These are phyloP conservation scores for Bisporella sp. DNA, from an alignment of 2,329 filamentous ascomycete species.

Conservation along the genomic window DNA sequence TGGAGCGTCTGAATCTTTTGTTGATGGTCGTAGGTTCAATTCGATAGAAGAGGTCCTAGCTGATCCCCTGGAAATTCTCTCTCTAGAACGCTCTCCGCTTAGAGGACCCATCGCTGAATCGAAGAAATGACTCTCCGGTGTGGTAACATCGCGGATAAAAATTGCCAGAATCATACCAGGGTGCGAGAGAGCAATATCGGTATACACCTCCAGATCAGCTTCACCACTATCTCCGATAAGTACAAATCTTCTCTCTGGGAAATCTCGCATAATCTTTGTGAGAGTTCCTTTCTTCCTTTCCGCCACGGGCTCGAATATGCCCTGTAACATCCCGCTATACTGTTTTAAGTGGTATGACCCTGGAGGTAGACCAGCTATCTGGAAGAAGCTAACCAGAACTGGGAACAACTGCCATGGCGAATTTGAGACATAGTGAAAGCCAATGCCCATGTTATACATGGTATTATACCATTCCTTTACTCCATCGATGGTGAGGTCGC, in stretches of 20 bases:
- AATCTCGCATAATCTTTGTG: slow-evolving; percentile 79
- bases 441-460: slow-evolving; percentile 73
- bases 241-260: slow-evolving; percentile 82
- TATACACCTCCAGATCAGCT: slow-evolving; percentile 94
- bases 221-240: slow-evolving; percentile 94
- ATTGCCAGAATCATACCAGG: slow-evolving; percentile 75
- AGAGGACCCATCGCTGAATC: slow-evolving; percentile 39
- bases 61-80: slow-evolving; percentile 8
- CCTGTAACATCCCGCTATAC: slow-evolving; percentile 94
- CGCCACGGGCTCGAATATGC: slow-evolving; percentile 94
- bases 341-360: slow-evolving; percentile 95
- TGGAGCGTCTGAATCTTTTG: background rate
- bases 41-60: slow-evolving; percentile 14
- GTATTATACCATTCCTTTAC: slow-evolving; percentile 83
- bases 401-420: slow-evolving; percentile 97
- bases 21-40: slow-evolving; percentile 8
- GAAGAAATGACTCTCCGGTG: slow-evolving; percentile 70
- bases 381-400: slow-evolving; percentile 79
- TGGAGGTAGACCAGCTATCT: slow-evolving; percentile 68
- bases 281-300: slow-evolving; percentile 88
- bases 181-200: slow-evolving; percentile 79
- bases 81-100: slow-evolving; percentile 16
- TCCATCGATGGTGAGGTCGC: slow-evolving; percentile 75
- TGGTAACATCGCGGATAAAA: slow-evolving; percentile 95
- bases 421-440: slow-evolving; percentile 97